Base-by-base conservation (phyloP, 2,329 filamentous ascomycete genomes). In the Calonectria hongkongensis region DNA sequence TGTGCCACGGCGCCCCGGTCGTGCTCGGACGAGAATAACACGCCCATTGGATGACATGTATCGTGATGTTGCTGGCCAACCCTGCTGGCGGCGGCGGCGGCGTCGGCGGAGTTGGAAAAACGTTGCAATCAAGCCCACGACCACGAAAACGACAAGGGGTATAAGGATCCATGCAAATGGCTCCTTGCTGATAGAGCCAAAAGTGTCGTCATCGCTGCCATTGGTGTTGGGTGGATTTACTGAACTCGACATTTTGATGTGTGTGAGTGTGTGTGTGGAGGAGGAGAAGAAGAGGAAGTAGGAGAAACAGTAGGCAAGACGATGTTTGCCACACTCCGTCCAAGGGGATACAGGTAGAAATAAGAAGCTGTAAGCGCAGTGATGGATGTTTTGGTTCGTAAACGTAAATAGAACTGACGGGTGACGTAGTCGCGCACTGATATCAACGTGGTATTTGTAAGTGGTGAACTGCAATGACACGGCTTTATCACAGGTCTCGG, bases 121-220 rank as follows among this genome's bases (percentile, higher is more conserved):
- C 18, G 85, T 75, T 16, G 84, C 80, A 28, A 85, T 74, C 54
- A 85, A 70, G 67, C 80, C 82, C 36, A 88, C 60, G 4, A 89
- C 70, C 5, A 86, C 80, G 56, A 87, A 84, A 71, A 89, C 80
- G 69, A 86, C 82, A 62, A 90, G 78, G 15, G 88, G 84, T 28
- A 92, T 84, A 30, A 89, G 85, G 60, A 92, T 85, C 83, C 90
- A 91, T 76, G 89, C 86, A 81, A 91, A 89, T 75, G 89, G 89
- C 76, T 88, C 86, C 72, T 86, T 84, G 66, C 86, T 84, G 4
- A 88, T 79, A 36, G 77, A 74, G 9, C 21, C 51, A 66, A 74
- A 77, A n/a, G 67, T 56, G 18, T 30, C 13, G 51, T 79, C 48
- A 18, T 77, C 70, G 30, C 73, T 70, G 70, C 68, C 18, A 48